These are phyloP conservation scores for Phytophthora multivora DNA, from an alignment of 352 stramenopile species.

Conservation along the genomic window DNA sequence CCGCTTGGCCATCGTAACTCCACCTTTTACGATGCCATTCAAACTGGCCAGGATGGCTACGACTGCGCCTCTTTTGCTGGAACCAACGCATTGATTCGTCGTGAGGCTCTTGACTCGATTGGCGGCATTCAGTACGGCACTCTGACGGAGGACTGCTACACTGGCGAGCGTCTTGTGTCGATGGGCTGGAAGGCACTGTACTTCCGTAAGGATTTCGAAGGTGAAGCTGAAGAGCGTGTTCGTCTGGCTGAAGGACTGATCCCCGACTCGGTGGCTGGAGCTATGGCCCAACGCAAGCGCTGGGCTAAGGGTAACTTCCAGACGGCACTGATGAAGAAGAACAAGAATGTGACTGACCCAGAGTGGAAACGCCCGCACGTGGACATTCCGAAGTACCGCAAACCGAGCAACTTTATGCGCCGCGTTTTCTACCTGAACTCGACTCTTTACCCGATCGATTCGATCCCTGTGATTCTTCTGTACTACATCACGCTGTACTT, in stretches of 20 bases:
- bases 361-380: slow-evolving; percentile 83
- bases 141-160: slow-evolving; percentile 87
- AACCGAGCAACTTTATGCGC: slow-evolving; percentile 83
- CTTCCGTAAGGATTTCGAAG: slow-evolving; percentile 90
- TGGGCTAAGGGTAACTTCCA: slow-evolving; percentile 90
- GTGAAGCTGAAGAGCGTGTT: slow-evolving; percentile 73
- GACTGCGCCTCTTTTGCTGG: slow-evolving; percentile 81
- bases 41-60: slow-evolving; percentile 85
- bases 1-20: slow-evolving; percentile 80
- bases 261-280: slow-evolving; percentile 76
- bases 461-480: slow-evolving; percentile 75
- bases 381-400: slow-evolving; percentile 78
- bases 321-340: slow-evolving; percentile 85
- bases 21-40: slow-evolving; percentile 87
- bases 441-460: slow-evolving; percentile 81
- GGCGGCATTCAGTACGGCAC: slow-evolving; percentile 86
- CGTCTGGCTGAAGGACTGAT: slow-evolving; percentile 80
- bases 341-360: slow-evolving; percentile 71
- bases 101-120: slow-evolving; percentile 85
- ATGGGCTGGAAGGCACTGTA: slow-evolving; percentile 89
- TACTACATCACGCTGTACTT: slow-evolving; percentile 91
- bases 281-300: slow-evolving; percentile 79
- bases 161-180: slow-evolving; percentile 68
- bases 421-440: slow-evolving; percentile 86
- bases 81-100: slow-evolving; percentile 83